These are phyloP conservation scores for Chamaecyparis obtusa DNA, from an alignment of 75 land plant species.

Conservation along the genomic window DNA sequence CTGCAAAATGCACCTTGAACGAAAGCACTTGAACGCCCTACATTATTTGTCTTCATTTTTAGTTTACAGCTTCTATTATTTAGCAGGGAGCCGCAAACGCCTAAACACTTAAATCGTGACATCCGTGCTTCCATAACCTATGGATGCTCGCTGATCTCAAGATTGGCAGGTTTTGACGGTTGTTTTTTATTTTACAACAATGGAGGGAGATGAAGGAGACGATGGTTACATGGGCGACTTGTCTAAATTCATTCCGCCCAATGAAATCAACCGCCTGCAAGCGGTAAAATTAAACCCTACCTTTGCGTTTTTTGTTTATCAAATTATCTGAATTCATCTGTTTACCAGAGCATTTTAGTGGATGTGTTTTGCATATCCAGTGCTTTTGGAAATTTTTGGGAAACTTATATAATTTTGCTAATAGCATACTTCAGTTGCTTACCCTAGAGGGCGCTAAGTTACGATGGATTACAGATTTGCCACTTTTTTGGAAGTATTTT, in stretches of 20 bases:
- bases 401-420: too few species aligned
- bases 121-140: neutral
- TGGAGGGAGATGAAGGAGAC: neutral
- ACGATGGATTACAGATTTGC: neutral
- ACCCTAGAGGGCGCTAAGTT: neutral
- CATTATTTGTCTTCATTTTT: too few species aligned
- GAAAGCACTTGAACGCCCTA: too few species aligned
- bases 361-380: neutral
- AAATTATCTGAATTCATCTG: neutral
- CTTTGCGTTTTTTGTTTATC: neutral
- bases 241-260: neutral
- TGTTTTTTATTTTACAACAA: neutral
- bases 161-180: neutral
- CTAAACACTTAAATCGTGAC: too few species aligned
- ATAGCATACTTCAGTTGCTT: neutral
- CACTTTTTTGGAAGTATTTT: too few species aligned
- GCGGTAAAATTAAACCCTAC: neutral
- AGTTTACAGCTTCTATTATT: too few species aligned
- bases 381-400: neutral
- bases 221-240: conserved; percentile 13
- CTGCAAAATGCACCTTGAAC: too few species aligned
- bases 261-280: neutral
- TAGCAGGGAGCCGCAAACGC: too few species aligned
- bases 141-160: neutral
- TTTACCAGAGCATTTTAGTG: neutral